Evolutionary conservation across 805 yeast genomes (phyloP), one percentile per base, ranked within the genome.

Genomic region (Huiozyma naganishii): DNA sequence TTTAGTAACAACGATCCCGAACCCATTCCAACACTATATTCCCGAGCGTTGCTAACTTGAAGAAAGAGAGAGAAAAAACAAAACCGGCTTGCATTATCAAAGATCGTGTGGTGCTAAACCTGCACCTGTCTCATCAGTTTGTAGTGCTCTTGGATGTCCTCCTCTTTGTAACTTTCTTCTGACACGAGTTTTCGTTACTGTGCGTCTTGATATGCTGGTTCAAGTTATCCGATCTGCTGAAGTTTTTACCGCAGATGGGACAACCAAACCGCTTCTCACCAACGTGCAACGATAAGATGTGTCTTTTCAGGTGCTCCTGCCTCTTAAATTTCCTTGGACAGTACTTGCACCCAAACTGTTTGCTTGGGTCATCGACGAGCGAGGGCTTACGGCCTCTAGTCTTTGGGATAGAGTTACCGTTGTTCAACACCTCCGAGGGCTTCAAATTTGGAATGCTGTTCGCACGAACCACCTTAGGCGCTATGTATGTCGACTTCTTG

Each of bases 251-350:
- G 53, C 87, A 80, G 27, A 73, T 66, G 6, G 66, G 63, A 58
- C 87, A 80, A 46, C 71, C 74, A 58, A 70, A 80, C 0, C 86
- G 90, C 59, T 79, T 81, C 46, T 79, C 86, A 44, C 78, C 71
- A 36, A 82, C 80, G 54, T 83, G 90, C 48, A 83, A 68, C 12
- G 85, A 77, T 45, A 88, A 66, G 57, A 79, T 74, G 54, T 83
- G 90, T 47, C 90, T 70, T 57, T 80, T 80, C 50, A 83, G 63
- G 59, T 83, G 90, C 55, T 83, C 90, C 58, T 81, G 86, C 50
- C 90, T 70, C 57, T 79, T 77, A 64, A 83, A 83, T 37, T 73
- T 59, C 51, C 88, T 70, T 39, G 73, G 67, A 58, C 90, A 82
- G 54, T 69, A 73, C 36, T 73, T 72, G 59, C 89, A 82, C 23